Evolutionary conservation across 1,284 basidiomycete genomes (phyloP), one percentile per base, ranked within the genome.

Genomic region (Stereum hirsutum): DNA sequence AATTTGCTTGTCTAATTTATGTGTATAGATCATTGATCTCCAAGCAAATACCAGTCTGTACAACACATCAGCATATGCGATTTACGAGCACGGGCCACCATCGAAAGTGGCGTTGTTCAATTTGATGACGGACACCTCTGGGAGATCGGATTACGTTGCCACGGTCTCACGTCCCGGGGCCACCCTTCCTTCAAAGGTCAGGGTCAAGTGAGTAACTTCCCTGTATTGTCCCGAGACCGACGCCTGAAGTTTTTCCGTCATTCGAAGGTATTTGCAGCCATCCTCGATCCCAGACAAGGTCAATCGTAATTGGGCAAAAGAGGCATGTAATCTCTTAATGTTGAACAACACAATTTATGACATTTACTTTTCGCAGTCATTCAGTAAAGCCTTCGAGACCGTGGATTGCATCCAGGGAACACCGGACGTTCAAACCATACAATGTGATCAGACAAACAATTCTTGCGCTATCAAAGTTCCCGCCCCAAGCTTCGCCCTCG

Each of bases 291-390:
- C 73, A 4, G 72, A 78, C 49, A 84, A 83, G 55, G 69, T 66
- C 49, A 81, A 85, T 57, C 77, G 85, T 52, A 82, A 78, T 1
- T 90, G 86, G 85, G 78, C 74, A 19, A 70, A 71, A 2, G 78
- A 76, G 61, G 72, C 68, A 44, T 34, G 60, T n/a, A n/a, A 5
- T 26, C 36, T n/a, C 36, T 38, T 26, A 19, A 12, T 6, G n/a
- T n/a, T n/a, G n/a, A n/a, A n/a, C n/a, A n/a, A n/a, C n/a, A n/a
- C n/a, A n/a, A n/a, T n/a, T n/a, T n/a, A n/a, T n/a, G n/a, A n/a
- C n/a, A n/a, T n/a, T n/a, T n/a, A 21, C 41, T 31, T n/a, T 35
- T 7, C 17, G 19, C 63, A 90, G 74, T 86, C 81, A 0, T 75
- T 87, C 46, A 85, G 85, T 14, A 63, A 60, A 5, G 64, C 62